Evolutionary conservation across 179 eudicot genomes (phyloP).

Genomic region (Beta macrorhiza): DNA sequence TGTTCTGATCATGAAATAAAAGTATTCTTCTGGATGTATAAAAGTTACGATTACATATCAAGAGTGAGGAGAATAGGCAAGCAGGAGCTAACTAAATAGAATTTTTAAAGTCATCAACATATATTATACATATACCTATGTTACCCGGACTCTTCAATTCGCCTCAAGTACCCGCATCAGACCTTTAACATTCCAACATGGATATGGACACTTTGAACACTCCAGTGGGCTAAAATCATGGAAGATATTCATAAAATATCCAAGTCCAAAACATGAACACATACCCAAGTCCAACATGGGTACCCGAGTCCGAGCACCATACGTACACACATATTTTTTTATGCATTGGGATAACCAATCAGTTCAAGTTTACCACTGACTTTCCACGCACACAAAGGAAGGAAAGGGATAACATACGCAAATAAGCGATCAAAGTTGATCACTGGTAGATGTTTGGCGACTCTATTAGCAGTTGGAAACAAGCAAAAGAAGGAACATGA

Average conservation of each 20-base stretch:
- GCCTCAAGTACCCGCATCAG: too few relatives aligned
- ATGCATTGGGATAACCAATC: background rate
- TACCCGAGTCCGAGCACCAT: too few relatives aligned
- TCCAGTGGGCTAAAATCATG: too few relatives aligned
- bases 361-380: background rate
- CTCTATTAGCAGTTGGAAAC: slow-evolving; percentile 67
- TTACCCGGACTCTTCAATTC: too few relatives aligned
- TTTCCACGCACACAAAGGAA: slow-evolving; percentile 7
- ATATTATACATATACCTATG: background rate
- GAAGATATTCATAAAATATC: too few relatives aligned
- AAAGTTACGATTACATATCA: background rate
- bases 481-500: slow-evolving; percentile 89
- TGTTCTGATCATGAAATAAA: background rate
- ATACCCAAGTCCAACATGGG: too few relatives aligned
- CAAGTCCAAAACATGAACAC: too few relatives aligned
- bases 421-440: slow-evolving; percentile 91
- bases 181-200: too few relatives aligned
- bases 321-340: background rate
- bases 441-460: slow-evolving; percentile 67
- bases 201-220: too few relatives aligned
- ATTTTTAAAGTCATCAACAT: background rate
- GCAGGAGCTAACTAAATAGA: background rate
- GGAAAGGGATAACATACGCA: slow-evolving; percentile 59
- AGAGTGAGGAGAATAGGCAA: background rate
- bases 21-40: background rate